Conservation (phyloP, 768 basidiomycete species). For the Tricholomella constricta region DNA sequence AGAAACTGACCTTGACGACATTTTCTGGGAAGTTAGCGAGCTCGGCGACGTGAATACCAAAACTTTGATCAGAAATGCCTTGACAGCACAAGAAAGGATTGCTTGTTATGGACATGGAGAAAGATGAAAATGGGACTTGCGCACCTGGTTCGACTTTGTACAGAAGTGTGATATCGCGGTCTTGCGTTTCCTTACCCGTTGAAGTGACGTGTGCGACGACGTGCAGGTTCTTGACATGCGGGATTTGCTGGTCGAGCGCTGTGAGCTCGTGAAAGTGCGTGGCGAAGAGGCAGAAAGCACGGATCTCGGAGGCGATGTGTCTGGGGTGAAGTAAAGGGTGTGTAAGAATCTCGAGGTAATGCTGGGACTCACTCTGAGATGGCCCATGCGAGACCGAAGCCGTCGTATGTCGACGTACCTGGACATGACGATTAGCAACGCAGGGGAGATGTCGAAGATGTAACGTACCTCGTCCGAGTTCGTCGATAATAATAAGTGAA, state of each 20-base stretch:
- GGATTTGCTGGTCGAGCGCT: slow-evolving; percentile 80
- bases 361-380: slow-evolving; percentile 81
- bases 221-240: slow-evolving; percentile 91
- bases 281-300: slow-evolving; percentile 94
- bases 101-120: no score
- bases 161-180: slow-evolving; percentile 83
- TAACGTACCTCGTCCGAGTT: slow-evolving; percentile 79
- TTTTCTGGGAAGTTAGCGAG: slow-evolving; percentile 97
- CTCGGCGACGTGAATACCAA: slow-evolving; percentile 97
- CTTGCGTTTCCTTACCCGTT: slow-evolving; percentile 63
- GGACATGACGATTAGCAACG: background rate
- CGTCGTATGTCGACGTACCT: slow-evolving; percentile 97
- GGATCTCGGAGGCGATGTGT: slow-evolving; percentile 90
- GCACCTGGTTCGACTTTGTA: slow-evolving; percentile 94
- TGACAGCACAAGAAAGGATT: background rate
- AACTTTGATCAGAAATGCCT: slow-evolving; percentile 96
- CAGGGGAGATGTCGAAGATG: background rate
- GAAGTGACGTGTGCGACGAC: slow-evolving; percentile 93
- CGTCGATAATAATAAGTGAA: slow-evolving; percentile 96
- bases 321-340: slow-evolving; percentile 39
- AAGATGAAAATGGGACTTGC: slow-evolving; percentile 21
- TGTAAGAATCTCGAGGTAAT: background rate
- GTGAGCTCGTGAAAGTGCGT: slow-evolving; percentile 99
- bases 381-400: slow-evolving; percentile 97
- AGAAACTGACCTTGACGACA: slow-evolving; percentile 74